phyloP scores from a whole-genome alignment of 2,329 filamentous ascomycete species.

The Ceratocystis cacaofunesta region DNA sequence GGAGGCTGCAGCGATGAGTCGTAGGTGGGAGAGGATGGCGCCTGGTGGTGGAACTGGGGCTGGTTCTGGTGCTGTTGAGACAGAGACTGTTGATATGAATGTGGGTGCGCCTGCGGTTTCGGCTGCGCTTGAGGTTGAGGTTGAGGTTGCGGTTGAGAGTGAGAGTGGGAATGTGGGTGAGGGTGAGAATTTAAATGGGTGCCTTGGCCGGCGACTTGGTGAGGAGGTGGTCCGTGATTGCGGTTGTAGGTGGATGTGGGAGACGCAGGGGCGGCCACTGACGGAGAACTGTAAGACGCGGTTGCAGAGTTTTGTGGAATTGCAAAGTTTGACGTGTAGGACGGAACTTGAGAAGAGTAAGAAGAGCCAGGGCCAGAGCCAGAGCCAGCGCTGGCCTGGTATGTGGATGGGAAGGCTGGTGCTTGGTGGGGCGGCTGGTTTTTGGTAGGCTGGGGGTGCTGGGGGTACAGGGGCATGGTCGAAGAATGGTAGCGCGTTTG shows the following conservation, averaged over 20 bases:
- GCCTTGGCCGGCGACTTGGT: not conserved
- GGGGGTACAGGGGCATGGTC: slow-evolving; percentile 13
- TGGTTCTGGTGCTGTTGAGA: not conserved
- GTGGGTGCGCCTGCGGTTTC: slow-evolving; percentile 15
- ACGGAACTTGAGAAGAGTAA: not conserved
- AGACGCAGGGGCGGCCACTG: slow-evolving; percentile 11
- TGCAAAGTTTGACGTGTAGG: slow-evolving; percentile 8
- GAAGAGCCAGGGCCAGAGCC: not conserved
- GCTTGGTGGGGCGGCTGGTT: slow-evolving; percentile 12
- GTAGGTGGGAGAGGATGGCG: slow-evolving; percentile 7
- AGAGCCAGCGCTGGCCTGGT: not conserved
- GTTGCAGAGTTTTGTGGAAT: slow-evolving; percentile 13
- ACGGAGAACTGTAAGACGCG: slow-evolving; percentile 7
- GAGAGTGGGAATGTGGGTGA: not conserved
- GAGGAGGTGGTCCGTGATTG: not conserved
- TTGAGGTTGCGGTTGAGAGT: slow-evolving; percentile 17
- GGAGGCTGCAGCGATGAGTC: slow-evolving; percentile 18
- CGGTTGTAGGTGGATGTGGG: not conserved
- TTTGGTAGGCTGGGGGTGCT: slow-evolving; percentile 8
- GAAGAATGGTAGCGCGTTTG: slow-evolving; percentile 13
- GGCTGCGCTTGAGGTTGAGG: slow-evolving; percentile 20
- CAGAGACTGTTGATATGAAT: slow-evolving; percentile 11
- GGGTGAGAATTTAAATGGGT: slow-evolving; percentile 1
- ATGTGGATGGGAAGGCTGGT: slow-evolving; percentile 3
- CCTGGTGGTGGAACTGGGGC: not conserved